Evolutionary conservation across 2,329 filamentous ascomycete genomes (phyloP).

Genomic region (Colletotrichum tropicale): DNA sequence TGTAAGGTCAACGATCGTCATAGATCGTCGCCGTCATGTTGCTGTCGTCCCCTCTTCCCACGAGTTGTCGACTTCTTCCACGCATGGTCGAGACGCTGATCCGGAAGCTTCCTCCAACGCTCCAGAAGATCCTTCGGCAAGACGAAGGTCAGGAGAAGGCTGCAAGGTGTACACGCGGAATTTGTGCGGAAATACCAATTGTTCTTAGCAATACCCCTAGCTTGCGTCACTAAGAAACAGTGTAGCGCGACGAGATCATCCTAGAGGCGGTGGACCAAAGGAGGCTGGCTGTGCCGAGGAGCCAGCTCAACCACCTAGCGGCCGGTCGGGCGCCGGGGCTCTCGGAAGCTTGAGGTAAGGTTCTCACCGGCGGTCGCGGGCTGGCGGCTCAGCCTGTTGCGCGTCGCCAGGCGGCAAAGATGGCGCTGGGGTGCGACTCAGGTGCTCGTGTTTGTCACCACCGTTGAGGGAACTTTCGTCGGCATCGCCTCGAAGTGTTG

Average conservation of each 20-base stretch:
- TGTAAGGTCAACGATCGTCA: neutral
- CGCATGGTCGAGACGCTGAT: slow-evolving; percentile 4
- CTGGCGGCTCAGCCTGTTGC: neutral
- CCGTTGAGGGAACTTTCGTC: neutral
- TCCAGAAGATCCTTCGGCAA: neutral
- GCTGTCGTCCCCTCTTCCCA: slow-evolving; percentile 1
- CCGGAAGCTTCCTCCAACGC: slow-evolving; percentile 8
- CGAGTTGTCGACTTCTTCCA: neutral
- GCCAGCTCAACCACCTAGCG: neutral
- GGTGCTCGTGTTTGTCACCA: neutral
- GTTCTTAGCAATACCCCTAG: neutral
- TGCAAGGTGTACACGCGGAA: neutral
- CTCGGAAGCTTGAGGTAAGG: neutral
- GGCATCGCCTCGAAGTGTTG: neutral
- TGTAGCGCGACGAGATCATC: neutral
- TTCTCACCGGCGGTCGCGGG: neutral
- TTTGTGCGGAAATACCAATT: neutral
- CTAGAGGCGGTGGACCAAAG: neutral
- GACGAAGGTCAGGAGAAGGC: neutral
- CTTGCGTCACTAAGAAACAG: neutral
- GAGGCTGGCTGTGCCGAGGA: neutral
- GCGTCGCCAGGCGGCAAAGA: neutral
- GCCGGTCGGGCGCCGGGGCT: slow-evolving; percentile 2
- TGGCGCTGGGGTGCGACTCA: neutral
- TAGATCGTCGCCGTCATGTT: slow-evolving; percentile 5